These are phyloP conservation scores for Dictyostelium discoideum DNA, from an alignment of 78 protist species.

Conservation along the genomic window DNA sequence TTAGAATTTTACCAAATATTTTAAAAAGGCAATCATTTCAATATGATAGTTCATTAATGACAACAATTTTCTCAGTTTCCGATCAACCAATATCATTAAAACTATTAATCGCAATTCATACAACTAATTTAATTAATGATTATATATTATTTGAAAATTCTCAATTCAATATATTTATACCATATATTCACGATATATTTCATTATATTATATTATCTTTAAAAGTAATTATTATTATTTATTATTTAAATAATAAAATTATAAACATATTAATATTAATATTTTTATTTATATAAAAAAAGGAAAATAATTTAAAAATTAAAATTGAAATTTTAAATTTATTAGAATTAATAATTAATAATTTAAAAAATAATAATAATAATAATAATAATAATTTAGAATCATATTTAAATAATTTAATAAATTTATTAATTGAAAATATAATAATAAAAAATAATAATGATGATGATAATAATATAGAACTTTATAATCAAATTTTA, in stretches of 20 bases:
- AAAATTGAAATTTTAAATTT: background rate
- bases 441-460: background rate
- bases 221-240: background rate
- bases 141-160: background rate
- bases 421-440: background rate
- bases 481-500: background rate
- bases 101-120: background rate
- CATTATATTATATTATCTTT: background rate
- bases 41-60: background rate
- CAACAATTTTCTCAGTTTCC: background rate
- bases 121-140: background rate
- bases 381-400: background rate
- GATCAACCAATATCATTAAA: background rate
- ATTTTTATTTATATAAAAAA: too few species aligned
- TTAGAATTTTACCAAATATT: background rate
- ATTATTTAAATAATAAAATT: background rate
- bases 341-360: background rate
- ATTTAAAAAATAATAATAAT: background rate
- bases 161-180: background rate
- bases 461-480: background rate
- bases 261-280: too few species aligned
- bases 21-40: background rate
- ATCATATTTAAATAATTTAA: background rate
- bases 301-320: background rate
- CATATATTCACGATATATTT: background rate